A percentile compares a stretch with the other conserved stretches of the same genome.
These are phyloP conservation scores for Globisporangium recalcitrans DNA, from an alignment of 352 stramenopile species.

Conservation along the genomic window DNA sequence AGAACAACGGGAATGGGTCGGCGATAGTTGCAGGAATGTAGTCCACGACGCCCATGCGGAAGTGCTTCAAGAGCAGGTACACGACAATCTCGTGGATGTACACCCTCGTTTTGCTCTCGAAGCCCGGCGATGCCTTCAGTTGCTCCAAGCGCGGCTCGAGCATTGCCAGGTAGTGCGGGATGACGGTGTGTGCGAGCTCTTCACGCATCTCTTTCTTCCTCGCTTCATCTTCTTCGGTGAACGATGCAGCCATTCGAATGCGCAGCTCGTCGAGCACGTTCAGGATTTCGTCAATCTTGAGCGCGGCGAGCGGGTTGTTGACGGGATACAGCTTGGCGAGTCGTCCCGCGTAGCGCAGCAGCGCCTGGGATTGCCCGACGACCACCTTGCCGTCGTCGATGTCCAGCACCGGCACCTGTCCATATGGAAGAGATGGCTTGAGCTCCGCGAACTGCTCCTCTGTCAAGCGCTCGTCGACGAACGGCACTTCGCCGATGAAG, in stretches of 20 bases:
- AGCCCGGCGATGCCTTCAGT: slow-evolving; percentile 21
- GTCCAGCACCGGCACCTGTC: slow-evolving; percentile 42
- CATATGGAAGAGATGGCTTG: slow-evolving; percentile 35
- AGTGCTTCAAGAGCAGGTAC: slow-evolving; percentile 20
- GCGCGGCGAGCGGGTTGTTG: slow-evolving; percentile 23
- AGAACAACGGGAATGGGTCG: slow-evolving; percentile 18
- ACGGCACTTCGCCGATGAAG: slow-evolving; percentile 41
- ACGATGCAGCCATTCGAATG: slow-evolving; percentile 18
- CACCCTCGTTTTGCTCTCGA: slow-evolving; percentile 16
- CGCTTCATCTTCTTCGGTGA: slow-evolving; percentile 22
- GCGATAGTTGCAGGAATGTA: slow-evolving; percentile 28
- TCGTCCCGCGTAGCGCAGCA: slow-evolving; percentile 28
- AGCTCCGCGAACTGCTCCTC: slow-evolving; percentile 27
- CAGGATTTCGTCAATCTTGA: slow-evolving; percentile 33
- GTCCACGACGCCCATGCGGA: slow-evolving; percentile 25
- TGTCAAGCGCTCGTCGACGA: slow-evolving; percentile 38
- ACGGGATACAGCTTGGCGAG: slow-evolving; percentile 30
- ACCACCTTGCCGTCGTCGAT: slow-evolving; percentile 29
- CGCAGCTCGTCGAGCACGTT: slow-evolving; percentile 23
- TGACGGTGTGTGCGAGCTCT: slow-evolving; percentile 21
- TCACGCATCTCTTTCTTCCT: slow-evolving; percentile 36
- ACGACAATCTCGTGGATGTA: slow-evolving; percentile 29
- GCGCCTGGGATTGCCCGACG: slow-evolving; percentile 23
- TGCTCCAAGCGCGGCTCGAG: slow-evolving; percentile 27
- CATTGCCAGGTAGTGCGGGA: slow-evolving; percentile 23